Percentiles rank a stretch among this genome's conserved stretches.
phyloP scores from a whole-genome alignment of 202 grass and related monocot genomes.

The Panicum virgatum region DNA sequence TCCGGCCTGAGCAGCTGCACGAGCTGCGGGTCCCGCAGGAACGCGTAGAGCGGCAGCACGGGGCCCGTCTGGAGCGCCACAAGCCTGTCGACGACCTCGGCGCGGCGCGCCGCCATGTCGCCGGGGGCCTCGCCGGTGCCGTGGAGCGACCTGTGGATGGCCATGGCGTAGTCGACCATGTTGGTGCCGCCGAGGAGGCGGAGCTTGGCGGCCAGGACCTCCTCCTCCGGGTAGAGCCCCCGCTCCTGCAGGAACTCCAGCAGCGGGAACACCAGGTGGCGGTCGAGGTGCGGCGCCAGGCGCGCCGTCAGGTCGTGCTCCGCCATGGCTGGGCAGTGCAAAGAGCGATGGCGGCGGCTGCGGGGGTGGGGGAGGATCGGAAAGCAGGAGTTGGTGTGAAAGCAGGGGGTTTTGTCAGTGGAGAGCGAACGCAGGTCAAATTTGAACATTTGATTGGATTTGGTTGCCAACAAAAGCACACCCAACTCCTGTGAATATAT shows the following conservation, averaged over 20 bases:
- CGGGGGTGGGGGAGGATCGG: not conserved
- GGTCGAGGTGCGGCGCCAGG: conserved; percentile 62
- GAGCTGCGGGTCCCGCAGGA: conserved; percentile 61
- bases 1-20: conserved; percentile 82
- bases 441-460: not conserved
- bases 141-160: conserved; percentile 76
- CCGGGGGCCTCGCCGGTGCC: conserved; percentile 64
- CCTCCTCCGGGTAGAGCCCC: conserved; percentile 59
- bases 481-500: not conserved
- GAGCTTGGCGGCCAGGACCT: conserved; percentile 88
- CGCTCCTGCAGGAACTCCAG: conserved; percentile 92
- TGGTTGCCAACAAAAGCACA: no score
- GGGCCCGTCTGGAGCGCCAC: conserved; percentile 55
- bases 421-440: not conserved
- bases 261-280: conserved; percentile 78
- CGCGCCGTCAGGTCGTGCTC: conserved; percentile 73
- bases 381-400: not conserved
- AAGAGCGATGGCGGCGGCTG: not conserved
- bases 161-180: conserved; percentile 95
- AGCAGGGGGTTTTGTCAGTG: not conserved
- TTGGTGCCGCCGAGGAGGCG: conserved; percentile 77
- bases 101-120: conserved; percentile 68
- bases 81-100: conserved; percentile 66
- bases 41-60: conserved; percentile 58
- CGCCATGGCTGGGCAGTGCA: conserved; percentile 45